A percentile compares a stretch with the other conserved stretches of the same genome.
These are phyloP conservation scores for Russula brevipes DNA, from an alignment of 768 basidiomycete genomes.

Conservation along the genomic window DNA sequence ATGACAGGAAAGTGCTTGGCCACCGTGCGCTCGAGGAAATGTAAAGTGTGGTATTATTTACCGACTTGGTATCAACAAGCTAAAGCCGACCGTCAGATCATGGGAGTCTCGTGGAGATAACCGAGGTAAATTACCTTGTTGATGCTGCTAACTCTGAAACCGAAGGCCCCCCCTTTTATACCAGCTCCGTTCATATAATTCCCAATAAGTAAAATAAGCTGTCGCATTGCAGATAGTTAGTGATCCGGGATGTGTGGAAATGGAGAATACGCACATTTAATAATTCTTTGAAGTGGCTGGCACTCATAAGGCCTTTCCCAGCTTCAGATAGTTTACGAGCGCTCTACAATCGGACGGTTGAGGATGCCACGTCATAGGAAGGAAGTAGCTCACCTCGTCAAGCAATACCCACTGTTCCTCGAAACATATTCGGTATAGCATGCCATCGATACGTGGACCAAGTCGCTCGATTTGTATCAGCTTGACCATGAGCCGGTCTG, in stretches of 20 bases:
- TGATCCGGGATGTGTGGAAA: constrained; percentile 23
- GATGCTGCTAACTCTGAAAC: constrained; percentile 95
- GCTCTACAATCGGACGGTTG: constrained; percentile 43
- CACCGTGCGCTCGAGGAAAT: constrained; percentile 89
- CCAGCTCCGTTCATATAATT: constrained; percentile 99
- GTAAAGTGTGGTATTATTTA: constrained; percentile 91
- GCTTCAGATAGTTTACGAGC: constrained; percentile 78
- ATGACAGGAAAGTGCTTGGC: constrained; percentile 83
- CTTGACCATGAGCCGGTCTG: constrained; percentile 96
- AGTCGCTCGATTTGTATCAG: constrained; percentile 92
- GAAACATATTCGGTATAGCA: constrained; percentile 88
- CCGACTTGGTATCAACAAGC: constrained; percentile 97
- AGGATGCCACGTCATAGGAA: constrained; percentile 9
- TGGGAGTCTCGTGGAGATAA: neutral
- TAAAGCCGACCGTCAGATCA: constrained; percentile 31
- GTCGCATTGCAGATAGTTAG: neutral
- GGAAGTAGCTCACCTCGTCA: constrained; percentile 58
- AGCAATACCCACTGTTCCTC: constrained; percentile 79
- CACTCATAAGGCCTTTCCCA: constrained; percentile 69
- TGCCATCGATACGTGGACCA: constrained; percentile 84
- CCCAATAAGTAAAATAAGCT: constrained; percentile 91
- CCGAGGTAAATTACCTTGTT: constrained; percentile 63
- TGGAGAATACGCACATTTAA: constrained; percentile 54
- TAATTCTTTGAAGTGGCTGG: constrained; percentile 85
- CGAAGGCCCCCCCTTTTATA: constrained; percentile 93